Evolutionary conservation across 2,329 filamentous ascomycete genomes (phyloP), one percentile per base, ranked within the genome.

Genomic region (Leptographium procerum): DNA sequence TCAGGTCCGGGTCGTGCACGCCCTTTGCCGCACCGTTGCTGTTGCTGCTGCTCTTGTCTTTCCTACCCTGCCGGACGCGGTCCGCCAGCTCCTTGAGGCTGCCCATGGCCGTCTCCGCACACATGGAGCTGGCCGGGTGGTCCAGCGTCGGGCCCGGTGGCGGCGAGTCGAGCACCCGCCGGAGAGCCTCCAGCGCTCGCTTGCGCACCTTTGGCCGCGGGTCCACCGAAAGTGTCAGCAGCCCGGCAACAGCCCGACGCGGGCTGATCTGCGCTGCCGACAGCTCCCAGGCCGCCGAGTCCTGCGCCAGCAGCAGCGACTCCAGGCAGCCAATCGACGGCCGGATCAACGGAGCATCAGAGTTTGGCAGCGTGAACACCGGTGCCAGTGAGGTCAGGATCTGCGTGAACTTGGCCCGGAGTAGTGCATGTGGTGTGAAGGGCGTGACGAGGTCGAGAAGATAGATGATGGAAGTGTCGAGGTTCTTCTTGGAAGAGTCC

Each of bases 61-160:
- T 92, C 64, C 81, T 84, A 61, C 85, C 81, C 62, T 77, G 71
- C 16, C 72, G 73, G 19, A 84, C 79, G 61, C 86, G 86, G 31
- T 75, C 73, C 2, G 88, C 84, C 56, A 95, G 79, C 62, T 91
- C 86, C 65, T 85, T 82, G 62, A 97, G 75, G 69, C 86, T 91
- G 71, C 85, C 84, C 73, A 96, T 79, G 26, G 90, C 89, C 29
- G 88, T 91, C 71, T 96, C 89, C 22, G 94, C 94, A 73, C 92
- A 97, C 85, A 97, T 92, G 69, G 96, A 91, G 52, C 92, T 88
- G 29, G 91, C 94, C 1, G 94, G 94, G 69, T 99, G 94, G 65
- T 99, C 94, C 61, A 96, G 74, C 4, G 89, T 91, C 1, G 94
- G 94, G 63, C 89, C 96, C 0, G 92, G 91, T 0, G 94, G 94